Base-by-base conservation (phyloP, 345 rosid species). In the Luvunga scandens region DNA sequence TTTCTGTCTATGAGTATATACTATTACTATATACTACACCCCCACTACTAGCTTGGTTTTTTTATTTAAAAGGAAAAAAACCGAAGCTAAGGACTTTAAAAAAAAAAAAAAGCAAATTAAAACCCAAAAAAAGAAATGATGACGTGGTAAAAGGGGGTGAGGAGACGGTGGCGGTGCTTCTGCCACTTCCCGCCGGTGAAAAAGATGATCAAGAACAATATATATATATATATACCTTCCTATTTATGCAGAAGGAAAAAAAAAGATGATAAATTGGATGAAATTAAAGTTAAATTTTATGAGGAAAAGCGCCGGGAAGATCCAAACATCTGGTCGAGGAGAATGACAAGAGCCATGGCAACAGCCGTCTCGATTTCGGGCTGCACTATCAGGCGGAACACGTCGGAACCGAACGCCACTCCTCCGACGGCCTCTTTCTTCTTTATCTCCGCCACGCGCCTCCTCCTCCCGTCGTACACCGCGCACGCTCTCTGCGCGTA, bases 241-340 rank as follows among this genome's bases (percentile, higher is more conserved):
- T 18, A 5, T 19, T 45, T 45, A 0, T 13, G 50, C 50, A 42
- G 13, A 42, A 42, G 57, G 8, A 18, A 5, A 53, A 14, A 9
- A 45, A 45, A 45, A 42, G 18, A 45, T 3, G 18, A 13, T 12
- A 45, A 45, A 3, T 42, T 42, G 50, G 50, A 53, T 18, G 22
- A 53, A 53, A 5, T 0, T 18, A 53, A 53, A 53, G 6, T 16
- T 5, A 36, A 28, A 69, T 6, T n/a, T 60, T 66, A 64, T n/a
- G 24, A 10, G 8, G 83, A 81, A 76, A 73, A 75, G 76, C 90
- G 86, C 59, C 81, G 78, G 56, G 88, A 85, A 65, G 98, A 92
- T 68, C 90, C 87, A 78, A 85, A 94, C 99, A 96, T 96, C 83
- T 92, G 97, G 72, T 94, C 98, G 7, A 96, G 94, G 53, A 94